Conservation (phyloP, 1,284 basidiomycete species). For the Boletus sp. region DNA sequence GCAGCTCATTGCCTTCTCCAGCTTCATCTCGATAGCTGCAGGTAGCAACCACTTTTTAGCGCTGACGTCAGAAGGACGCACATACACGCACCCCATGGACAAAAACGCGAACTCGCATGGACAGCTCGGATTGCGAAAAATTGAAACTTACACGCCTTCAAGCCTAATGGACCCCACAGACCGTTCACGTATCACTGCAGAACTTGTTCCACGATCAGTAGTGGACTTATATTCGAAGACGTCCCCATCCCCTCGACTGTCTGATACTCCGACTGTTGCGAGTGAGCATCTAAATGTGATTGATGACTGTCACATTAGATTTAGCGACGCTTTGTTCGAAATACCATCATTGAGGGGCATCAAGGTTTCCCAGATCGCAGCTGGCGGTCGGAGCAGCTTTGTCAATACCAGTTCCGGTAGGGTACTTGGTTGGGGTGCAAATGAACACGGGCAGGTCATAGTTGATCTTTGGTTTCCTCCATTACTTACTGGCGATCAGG, state of each 20-base stretch:
- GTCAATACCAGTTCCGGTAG: conserved; percentile 66
- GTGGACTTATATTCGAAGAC: conserved; percentile 51
- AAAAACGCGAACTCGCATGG: conserved; percentile 80
- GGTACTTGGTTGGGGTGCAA: conserved; percentile 89
- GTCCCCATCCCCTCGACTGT: conserved; percentile 36
- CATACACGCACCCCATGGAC: conserved; percentile 78
- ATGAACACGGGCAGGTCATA: conserved; percentile 67
- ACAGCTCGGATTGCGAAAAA: conserved; percentile 78
- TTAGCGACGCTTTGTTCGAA: conserved; percentile 75
- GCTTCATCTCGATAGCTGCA: conserved; percentile 71
- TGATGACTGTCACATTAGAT: conserved; percentile 59
- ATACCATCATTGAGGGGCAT: conserved; percentile 75
- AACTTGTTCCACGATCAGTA: conserved; percentile 59
- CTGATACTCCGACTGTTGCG: conserved; percentile 18
- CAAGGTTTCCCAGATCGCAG: conserved; percentile 66
- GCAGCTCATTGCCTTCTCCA: conserved; percentile 32
- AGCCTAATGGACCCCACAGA: conserved; percentile 21
- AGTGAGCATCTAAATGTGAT: conserved; percentile 36
- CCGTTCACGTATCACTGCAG: conserved; percentile 44
- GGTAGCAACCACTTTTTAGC: conserved; percentile 85
- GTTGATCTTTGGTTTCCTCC: neutral
- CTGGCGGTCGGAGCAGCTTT: conserved; percentile 76
- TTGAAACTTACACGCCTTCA: conserved; percentile 49
- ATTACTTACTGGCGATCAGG: conserved; percentile 37
- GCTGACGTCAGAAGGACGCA: conserved; percentile 77